phyloP scores from a whole-genome alignment of 1,139 yeast genomes.

The Magnusiomyces tetraspermus region DNA sequence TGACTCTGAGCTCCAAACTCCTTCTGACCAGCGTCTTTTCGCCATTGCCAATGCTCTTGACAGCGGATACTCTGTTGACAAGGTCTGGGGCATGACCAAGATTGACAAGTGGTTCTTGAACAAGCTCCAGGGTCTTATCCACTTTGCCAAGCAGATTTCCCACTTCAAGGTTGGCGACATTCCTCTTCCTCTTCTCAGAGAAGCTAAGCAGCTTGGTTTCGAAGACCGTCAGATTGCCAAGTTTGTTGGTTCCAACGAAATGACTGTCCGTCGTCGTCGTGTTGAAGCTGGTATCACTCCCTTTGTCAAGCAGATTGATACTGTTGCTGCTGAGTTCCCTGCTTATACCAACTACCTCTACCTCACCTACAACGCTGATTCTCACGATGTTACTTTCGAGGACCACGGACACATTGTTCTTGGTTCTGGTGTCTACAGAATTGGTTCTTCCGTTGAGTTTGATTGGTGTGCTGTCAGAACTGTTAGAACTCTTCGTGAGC shows the following conservation, averaged over 20 bases:
- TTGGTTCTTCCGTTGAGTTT: slow-evolving; percentile 89
- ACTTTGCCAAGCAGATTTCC: slow-evolving; percentile 68
- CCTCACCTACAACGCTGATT: slow-evolving; percentile 89
- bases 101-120: slow-evolving; percentile 96
- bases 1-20: slow-evolving; percentile 72
- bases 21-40: slow-evolving; percentile 96
- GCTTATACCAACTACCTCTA: slow-evolving; percentile 92
- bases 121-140: slow-evolving; percentile 81
- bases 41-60: slow-evolving; percentile 97
- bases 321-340: slow-evolving; percentile 99
- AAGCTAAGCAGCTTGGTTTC: slow-evolving; percentile 94
- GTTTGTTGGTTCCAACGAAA: slow-evolving; percentile 82
- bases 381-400: slow-evolving; percentile 74
- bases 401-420: slow-evolving; percentile 85
- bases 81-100: slow-evolving; percentile 83
- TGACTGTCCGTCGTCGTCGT: slow-evolving; percentile 84
- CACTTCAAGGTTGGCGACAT: slow-evolving; percentile 54
- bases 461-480: slow-evolving; percentile 97
- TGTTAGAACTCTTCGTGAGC: slow-evolving; percentile 84
- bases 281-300: slow-evolving; percentile 83
- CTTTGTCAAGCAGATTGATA: slow-evolving; percentile 93
- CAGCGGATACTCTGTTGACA: slow-evolving; percentile 85
- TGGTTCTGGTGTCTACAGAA: slow-evolving; percentile 91
- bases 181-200: slow-evolving; percentile 58
- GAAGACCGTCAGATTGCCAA: slow-evolving; percentile 95